Base-by-base conservation (phyloP, 805 yeast genomes). In the Zygotorulaspora sp. region DNA sequence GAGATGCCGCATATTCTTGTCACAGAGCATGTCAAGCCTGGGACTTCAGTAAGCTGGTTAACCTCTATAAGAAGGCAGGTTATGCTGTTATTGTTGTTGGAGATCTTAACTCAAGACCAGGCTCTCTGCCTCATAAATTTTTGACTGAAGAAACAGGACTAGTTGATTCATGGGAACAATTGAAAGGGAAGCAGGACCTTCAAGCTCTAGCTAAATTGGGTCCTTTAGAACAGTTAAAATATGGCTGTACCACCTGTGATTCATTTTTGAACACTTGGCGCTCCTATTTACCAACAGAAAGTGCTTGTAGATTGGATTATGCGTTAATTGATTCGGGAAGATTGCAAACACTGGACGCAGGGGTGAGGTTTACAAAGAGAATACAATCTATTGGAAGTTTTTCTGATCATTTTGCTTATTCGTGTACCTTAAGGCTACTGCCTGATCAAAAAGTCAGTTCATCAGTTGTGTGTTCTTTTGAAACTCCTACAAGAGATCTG, bases 21-120 rank as follows among this genome's bases (percentile, higher is more conserved):
- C 97, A 92, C 56, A 68, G 98, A 33, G 80, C 96, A 0, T 76
- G 92, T 41, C 98, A 92, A 62, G 97, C 97, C 1, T 92, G 97
- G 97, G 96, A 89, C 58, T 75, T 92, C 58, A 73, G 92, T 22
- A 74, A 77, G 35, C 43, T 88, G 23, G 78, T 83, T 1, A 70
- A 70, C 12, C 61, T 78, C 24, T 72, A 89, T 31, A 68, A 70
- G 30, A 69, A 67, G 38, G 82, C 90, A 0, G 96, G 97, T 0
- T 83, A 86, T 58, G 82, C 89, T 1, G 90, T 85, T 0, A 73
- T 92, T 20, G 78, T 88, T 36, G 96, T 89, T 21, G 98, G 98
- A 2, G 98, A 92, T 62, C 71, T 92, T 55, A 92, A 92, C 58
- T 83, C 92, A 3, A 72, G 79, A 45, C 97, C 97, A 0, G 92